Evolutionary conservation across 2,329 filamentous ascomycete genomes (phyloP), one percentile per base, ranked within the genome.

Genomic region (Aureobasidium melanogenum): DNA sequence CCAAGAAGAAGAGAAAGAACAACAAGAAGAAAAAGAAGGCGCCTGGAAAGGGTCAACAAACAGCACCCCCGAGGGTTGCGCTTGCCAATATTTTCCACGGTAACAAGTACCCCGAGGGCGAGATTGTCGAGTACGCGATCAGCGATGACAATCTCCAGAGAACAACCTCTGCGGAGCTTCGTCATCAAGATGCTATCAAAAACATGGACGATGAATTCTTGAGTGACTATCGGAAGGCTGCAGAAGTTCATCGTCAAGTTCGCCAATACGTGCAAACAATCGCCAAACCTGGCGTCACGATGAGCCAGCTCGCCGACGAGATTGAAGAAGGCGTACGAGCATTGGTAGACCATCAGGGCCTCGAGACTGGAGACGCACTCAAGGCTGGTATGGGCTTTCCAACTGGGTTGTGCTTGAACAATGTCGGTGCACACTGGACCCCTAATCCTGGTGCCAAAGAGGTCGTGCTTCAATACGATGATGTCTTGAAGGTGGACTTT

Each of bases 231-330:
- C 86, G 91, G 64, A 84, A 92, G 69, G 90, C 85, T 50, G 89
- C 90, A n/a, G 90, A 95, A 75, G 84, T 90, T n/a, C 91, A 96
- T 73, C 85, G 91, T 61, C 88, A 95, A 72, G 90, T 94, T 62
- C 86, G 91, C 55, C 86, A 91, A 73, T 92, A 88, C 82, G 89
- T 88, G 3, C 86, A 90, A 75, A 86, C 87, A 72, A 86, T 81
- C 70, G 89, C 94, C 70, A 88, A 88, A 78, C 91, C 91, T 0
- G 91, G 91, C 51, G 86, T 90, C 80, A 84, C 82, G 7, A 76
- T 96, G 70, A 91, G 87, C 2, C 86, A 91, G 73, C 93, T 95
- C 66, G 89, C 89, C 9, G 87, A 93, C 71, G 87, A 86, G n/a
- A 95, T 96, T 68, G 91, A 95, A 74, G 84, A 93, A 71, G 83